These are phyloP conservation scores for Russula emetica DNA, from an alignment of 768 basidiomycete species.

Conservation along the genomic window DNA sequence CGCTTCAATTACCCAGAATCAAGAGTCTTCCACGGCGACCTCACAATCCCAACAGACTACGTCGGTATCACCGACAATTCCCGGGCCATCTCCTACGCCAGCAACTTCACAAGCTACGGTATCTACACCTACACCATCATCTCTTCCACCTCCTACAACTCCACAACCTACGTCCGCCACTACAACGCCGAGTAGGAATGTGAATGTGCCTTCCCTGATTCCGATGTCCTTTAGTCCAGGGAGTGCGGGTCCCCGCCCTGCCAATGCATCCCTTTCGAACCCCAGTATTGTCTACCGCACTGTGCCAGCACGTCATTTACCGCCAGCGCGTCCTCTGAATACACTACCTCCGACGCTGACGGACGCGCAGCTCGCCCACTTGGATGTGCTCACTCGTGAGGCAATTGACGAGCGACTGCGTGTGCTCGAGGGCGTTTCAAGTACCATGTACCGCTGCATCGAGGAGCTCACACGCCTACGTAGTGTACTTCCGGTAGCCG, in stretches of 20 bases:
- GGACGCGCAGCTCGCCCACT: constrained; percentile 56
- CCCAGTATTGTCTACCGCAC: constrained; percentile 22
- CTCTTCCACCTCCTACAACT: constrained; percentile 9
- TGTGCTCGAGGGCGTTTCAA: constrained; percentile 73
- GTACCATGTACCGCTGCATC: constrained; percentile 65
- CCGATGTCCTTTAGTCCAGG: constrained; percentile 40
- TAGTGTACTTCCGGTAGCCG: constrained; percentile 48
- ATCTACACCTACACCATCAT: constrained; percentile 9
- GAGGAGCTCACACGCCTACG: constrained; percentile 74
- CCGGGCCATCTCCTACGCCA: constrained; percentile 6
- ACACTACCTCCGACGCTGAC: constrained; percentile 46
- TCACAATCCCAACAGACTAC: constrained; percentile 10
- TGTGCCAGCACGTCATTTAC: constrained; percentile 7
- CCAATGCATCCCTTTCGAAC: constrained; percentile 16
- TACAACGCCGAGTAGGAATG: constrained; percentile 21
- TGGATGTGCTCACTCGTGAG: constrained; percentile 69
- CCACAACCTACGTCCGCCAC: constrained; percentile 22
- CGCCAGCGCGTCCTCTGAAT: constrained; percentile 28
- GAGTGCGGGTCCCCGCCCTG: constrained; percentile 9
- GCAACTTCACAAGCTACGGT: constrained; percentile 5
- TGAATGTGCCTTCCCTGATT: constrained; percentile 36
- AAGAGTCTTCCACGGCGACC: not conserved
- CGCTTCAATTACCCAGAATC: not conserved
- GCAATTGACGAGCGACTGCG: constrained; percentile 82
- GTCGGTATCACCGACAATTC: constrained; percentile 14